Evolutionary conservation across 805 yeast genomes (phyloP), one percentile per base, ranked within the genome.

Genomic region (Lipomyces yamadae): DNA sequence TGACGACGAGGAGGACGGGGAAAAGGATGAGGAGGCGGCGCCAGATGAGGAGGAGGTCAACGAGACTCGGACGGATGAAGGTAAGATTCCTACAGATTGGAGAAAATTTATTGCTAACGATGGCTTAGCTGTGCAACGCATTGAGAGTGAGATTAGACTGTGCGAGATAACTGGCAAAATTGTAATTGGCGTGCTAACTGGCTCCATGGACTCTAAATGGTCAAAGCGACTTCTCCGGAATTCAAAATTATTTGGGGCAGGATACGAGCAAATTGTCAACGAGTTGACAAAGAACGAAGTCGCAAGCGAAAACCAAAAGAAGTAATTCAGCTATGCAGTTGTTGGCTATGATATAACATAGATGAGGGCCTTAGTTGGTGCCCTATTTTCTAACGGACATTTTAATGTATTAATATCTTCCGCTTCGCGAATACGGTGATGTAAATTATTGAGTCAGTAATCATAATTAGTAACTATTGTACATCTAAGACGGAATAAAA

Each of bases 81-180:
- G 18, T 62, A 11, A 58, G 48, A 1, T 10, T 15, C 24, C 24
- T 24, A 24, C 24, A 24, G 10, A n/a, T 42, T 24, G 24, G 24
- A 42, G 18, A 42, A 7, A 24, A 15, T n/a, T 15, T 7, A 42
- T 4, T 5, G 53, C n/a, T 60, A 56, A 29, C 24, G 1, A 39
- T n/a, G 30, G 15, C 34, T 37, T 35, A 42, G 57, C 34, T 18
- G 18, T 63, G 15, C 54, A 50, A 10, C 58, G 45, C 18, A 53
- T 63, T 29, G 65, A 60, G 34, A 39, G 52, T 7, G 68, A 68
- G 35, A 32, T 68, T 18, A 53, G 57, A 8, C 53, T 68, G n/a
- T 68, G 71, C 30, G 65, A 67, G 50, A 29, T 61, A 18, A 61
- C 63, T 7, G 71, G 71, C 18, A 58, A 64, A 33, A 15, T 68